Percentiles rank a stretch among this genome's conserved stretches.
Conservation (phyloP, 192 early-diverging fungal genomes). For the Glomus cerebriforme region DNA sequence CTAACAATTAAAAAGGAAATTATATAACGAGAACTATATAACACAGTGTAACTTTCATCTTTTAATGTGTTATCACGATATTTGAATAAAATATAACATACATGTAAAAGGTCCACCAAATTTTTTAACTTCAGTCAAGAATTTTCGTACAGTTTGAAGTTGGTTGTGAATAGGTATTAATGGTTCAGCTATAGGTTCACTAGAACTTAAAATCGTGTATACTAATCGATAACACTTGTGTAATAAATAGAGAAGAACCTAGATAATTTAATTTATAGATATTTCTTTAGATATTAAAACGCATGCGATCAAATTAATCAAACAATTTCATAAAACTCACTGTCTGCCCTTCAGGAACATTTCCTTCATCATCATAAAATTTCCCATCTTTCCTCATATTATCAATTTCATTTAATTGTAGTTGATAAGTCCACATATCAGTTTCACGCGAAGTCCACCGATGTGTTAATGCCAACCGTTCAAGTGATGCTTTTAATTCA, state of each 20-base stretch:
- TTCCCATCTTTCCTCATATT: conserved; percentile 82
- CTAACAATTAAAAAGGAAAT: no score
- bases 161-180: conserved; percentile 87
- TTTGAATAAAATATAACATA: conserved; percentile 29
- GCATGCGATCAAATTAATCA: neutral
- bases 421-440: conserved; percentile 61
- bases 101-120: conserved; percentile 77
- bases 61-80: no score
- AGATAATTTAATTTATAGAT: neutral
- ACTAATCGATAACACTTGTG: conserved; percentile 85
- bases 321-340: neutral
- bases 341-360: conserved; percentile 69
- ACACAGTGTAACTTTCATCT: no score
- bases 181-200: conserved; percentile 79
- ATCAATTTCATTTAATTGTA: conserved; percentile 81
- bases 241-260: conserved; percentile 47
- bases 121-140: conserved; percentile 76
- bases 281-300: neutral
- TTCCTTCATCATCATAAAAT: conserved; percentile 71
- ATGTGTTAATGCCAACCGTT: conserved; percentile 72
- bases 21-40: no score
- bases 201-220: conserved; percentile 77
- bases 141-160: conserved; percentile 77
- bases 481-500: conserved; percentile 74
- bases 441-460: conserved; percentile 81